A percentile compares a stretch with the other conserved stretches of the same genome.
Conservation (phyloP, 257 asterid genomes). For the Marsdenia floribunda region DNA sequence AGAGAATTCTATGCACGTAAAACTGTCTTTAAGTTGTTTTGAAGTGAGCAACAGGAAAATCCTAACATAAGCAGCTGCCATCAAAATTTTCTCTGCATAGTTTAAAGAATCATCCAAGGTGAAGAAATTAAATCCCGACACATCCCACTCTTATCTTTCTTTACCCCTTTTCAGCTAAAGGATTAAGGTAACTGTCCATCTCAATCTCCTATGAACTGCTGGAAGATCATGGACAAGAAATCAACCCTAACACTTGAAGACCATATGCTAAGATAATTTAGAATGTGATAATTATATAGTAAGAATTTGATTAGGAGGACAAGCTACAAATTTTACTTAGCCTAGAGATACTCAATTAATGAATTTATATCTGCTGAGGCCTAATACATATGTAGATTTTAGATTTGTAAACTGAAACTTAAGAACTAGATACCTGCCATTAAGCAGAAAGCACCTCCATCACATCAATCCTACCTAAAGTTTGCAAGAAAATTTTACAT, state of each 20-base stretch:
- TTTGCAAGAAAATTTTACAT: neutral
- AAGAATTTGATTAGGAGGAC: too few species aligned
- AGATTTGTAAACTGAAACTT: neutral
- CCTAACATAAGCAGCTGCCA: neutral
- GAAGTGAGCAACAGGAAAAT: neutral
- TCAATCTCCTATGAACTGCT: too few species aligned
- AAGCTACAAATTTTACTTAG: too few species aligned
- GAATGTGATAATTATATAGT: neutral
- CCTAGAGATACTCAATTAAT: too few species aligned
- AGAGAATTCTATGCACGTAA: neutral
- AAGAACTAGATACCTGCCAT: neutral
- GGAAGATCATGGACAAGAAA: neutral
- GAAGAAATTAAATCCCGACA: neutral
- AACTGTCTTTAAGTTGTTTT: neutral
- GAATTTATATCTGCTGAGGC: too few species aligned
- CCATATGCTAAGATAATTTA: neutral
- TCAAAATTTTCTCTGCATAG: neutral
- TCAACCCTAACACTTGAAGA: neutral
- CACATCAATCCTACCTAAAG: neutral
- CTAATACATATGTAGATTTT: conserved; percentile 4
- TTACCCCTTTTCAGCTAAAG: neutral
- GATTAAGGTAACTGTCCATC: neutral
- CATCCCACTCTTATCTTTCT: neutral
- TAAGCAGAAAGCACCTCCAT: neutral
- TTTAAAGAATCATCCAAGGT: neutral